Evolutionary conservation across 768 basidiomycete genomes (phyloP).

Genomic region (Psilocybe sp.): DNA sequence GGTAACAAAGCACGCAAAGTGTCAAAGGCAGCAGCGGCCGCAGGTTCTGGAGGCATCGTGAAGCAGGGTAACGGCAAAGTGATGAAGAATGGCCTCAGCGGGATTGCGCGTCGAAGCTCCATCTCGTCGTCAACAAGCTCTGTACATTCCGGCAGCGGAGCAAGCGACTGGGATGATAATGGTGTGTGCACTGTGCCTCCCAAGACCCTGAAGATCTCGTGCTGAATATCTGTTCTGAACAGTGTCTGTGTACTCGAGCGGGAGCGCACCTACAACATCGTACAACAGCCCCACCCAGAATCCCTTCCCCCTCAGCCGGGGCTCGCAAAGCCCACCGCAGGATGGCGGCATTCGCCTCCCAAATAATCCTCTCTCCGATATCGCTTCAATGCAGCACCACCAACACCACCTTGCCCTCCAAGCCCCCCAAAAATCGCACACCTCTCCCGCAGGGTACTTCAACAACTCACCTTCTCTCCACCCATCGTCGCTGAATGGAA

Average conservation of each 20-base stretch:
- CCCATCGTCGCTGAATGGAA: too few relatives aligned
- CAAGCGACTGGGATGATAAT: conserved; percentile 82
- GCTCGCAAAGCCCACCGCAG: conserved; percentile 12
- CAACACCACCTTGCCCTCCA: too few relatives aligned
- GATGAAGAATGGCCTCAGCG: conserved; percentile 35
- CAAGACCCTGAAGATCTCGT: neutral
- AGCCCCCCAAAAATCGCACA: too few relatives aligned
- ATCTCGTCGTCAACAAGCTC: conserved; percentile 56
- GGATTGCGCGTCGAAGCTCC: conserved; percentile 54
- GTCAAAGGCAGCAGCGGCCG: conserved; percentile 14
- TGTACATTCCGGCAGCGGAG: conserved; percentile 52
- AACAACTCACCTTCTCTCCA: too few relatives aligned
- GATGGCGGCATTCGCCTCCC: conserved; percentile 72
- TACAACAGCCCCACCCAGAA: conserved; percentile 63
- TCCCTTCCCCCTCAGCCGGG: conserved; percentile 61
- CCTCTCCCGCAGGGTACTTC: too few relatives aligned
- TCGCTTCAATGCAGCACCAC: conserved; percentile 42
- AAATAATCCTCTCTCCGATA: conserved; percentile 68
- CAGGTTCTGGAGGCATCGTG: conserved; percentile 3
- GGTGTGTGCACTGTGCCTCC: conserved; percentile 41
- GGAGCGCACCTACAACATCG: conserved; percentile 60
- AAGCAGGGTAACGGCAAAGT: conserved; percentile 65
- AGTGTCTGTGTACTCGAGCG: conserved; percentile 56
- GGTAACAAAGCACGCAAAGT: conserved; percentile 80
- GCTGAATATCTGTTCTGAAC: neutral